Evolutionary conservation across 106 monocot genomes (phyloP), one percentile per base, ranked within the genome.

Genomic region (Allium fistulosum): DNA sequence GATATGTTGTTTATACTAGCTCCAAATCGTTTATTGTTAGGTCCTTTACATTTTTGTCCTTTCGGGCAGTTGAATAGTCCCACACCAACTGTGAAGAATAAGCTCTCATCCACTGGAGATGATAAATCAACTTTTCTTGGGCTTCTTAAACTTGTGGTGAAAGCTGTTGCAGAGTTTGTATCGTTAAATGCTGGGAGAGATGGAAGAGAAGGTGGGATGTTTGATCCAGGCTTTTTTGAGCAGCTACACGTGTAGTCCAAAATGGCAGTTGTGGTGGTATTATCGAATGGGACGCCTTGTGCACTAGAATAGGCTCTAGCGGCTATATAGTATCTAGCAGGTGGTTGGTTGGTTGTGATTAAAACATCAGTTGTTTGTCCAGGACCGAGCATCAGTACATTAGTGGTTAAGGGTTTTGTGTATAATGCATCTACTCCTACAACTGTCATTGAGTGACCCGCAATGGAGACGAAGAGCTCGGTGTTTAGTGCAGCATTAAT

Each of bases 241-340:
- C 79, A 86, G 68, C 79, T 64, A 26, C 78, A 67, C 17, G 62
- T 61, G 81, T 84, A 91, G 37, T 87, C 77, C 58, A 91, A 58
- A 58, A 87, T 73, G 61, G 87, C 86, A 15, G 91, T 87, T 65
- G 90, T 76, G 56, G 90, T 90, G 79, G 90, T 90, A 81, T 90
- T 81, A 76, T 84, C 87, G 49, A 87, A 84, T 45, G 81, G 45
- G 8, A 77, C 75, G n/a, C 66, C 72, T 18, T 79, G 75, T 9
- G 82, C 86, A 48, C 70, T 73, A 26, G 76, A 46, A 59, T 82
- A 86, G 26, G 82, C 86, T 7, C 62, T 69, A 49, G 82, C 82
- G 37, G 86, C 86, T 16, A 86, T 74, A 72, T 86, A 82, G 67
- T 86, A 86, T 15, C 82, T 65, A 9, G 76, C 58, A 7, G 79